phyloP scores from a whole-genome alignment of 345 rosid genomes.

The Citrus australasica region DNA sequence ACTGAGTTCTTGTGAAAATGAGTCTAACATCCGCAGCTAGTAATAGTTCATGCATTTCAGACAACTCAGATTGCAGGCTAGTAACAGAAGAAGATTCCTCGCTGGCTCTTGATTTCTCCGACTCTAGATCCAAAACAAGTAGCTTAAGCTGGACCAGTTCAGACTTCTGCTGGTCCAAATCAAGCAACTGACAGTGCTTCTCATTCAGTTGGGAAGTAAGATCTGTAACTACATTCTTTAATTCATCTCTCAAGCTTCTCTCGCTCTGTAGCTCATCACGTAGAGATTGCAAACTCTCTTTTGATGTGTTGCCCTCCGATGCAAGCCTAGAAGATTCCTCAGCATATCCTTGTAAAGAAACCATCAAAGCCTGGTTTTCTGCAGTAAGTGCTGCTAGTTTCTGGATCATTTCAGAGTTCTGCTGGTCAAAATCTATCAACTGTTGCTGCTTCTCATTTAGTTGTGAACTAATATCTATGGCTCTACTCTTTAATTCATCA shows the following conservation, averaged over 20 bases:
- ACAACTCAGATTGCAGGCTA: constrained; percentile 56
- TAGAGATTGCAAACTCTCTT: constrained; percentile 36
- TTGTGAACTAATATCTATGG: constrained; percentile 52
- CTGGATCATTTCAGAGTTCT: constrained; percentile 24
- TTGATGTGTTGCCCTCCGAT: constrained; percentile 40
- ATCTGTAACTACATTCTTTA: constrained; percentile 40
- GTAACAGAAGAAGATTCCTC: constrained; percentile 42
- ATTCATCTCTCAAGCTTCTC: constrained; percentile 40
- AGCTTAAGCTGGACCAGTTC: constrained; percentile 59
- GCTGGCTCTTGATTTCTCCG: constrained; percentile 49
- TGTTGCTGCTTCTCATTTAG: constrained; percentile 45
- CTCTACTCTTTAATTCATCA: constrained; percentile 36
- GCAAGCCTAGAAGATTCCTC: constrained; percentile 47
- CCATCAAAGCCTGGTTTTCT: constrained; percentile 52
- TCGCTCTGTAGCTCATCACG: constrained; percentile 46
- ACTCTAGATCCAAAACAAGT: constrained; percentile 50
- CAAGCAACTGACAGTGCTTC: constrained; percentile 47
- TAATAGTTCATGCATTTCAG: constrained; percentile 50
- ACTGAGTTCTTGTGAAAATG: constrained; percentile 49
- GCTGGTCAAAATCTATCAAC: constrained; percentile 46
- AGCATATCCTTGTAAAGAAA: constrained; percentile 47
- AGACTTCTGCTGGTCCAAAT: constrained; percentile 45
- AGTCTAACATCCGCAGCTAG: constrained; percentile 54
- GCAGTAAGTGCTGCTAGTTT: constrained; percentile 47
- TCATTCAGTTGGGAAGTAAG: constrained; percentile 54